Conservation (phyloP, 768 basidiomycete genomes). For the Galerina sulciceps region DNA sequence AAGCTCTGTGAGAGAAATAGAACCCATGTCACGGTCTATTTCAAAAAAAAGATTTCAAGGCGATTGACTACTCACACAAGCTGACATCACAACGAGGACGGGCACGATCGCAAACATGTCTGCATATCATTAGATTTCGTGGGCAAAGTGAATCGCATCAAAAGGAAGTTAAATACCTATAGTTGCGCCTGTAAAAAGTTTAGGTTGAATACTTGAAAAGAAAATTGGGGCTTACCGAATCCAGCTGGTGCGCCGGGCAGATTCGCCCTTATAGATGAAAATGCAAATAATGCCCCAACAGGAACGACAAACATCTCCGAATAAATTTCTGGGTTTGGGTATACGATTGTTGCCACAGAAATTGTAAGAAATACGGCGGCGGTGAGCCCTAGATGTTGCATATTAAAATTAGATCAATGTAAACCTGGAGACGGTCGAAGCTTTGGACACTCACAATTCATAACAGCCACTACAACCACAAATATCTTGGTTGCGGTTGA, state of each 20-base stretch:
- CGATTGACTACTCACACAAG: conserved; percentile 2
- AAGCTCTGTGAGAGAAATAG: neutral
- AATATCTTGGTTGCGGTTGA: conserved; percentile 8
- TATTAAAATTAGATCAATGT: too few relatives aligned
- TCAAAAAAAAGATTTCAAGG: too few relatives aligned
- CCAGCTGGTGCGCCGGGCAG: conserved; percentile 26
- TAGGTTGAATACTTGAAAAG: neutral
- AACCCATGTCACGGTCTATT: too few relatives aligned
- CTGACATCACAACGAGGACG: conserved; percentile 20
- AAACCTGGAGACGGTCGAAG: too few relatives aligned
- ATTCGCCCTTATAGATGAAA: conserved; percentile 24
- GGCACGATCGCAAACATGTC: conserved; percentile 19
- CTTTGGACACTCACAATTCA: conserved; percentile 5
- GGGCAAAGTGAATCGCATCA: too few relatives aligned
- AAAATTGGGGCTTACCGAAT: conserved; percentile 23
- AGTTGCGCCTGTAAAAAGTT: conserved; percentile 4
- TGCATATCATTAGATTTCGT: neutral
- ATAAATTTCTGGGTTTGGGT: conserved; percentile 14
- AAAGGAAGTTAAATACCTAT: neutral
- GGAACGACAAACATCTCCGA: conserved; percentile 26
- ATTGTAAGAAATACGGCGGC: conserved; percentile 13
- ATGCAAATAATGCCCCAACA: conserved; percentile 26
- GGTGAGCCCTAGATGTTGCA: conserved; percentile 5
- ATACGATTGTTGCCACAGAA: conserved; percentile 5
- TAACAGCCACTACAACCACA: conserved; percentile 10